Base-by-base conservation (phyloP, 768 basidiomycete genomes). In the Mycena galericulata region DNA sequence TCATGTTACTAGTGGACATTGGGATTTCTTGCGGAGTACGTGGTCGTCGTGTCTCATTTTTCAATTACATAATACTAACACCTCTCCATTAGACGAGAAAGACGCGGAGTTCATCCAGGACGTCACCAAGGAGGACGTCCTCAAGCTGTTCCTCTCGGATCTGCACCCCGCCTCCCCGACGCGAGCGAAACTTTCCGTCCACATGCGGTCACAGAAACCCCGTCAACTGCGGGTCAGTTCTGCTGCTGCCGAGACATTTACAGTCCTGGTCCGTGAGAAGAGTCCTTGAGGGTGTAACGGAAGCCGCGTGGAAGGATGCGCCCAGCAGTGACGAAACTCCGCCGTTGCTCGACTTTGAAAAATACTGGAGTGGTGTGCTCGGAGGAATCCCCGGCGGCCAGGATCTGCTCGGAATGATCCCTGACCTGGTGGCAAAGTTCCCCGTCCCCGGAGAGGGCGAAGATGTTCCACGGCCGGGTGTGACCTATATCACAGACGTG, bases 21-120 rank as follows among this genome's bases (percentile, higher is more conserved):
- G 90, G 70, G 96, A 98, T 80, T 99, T 99, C 83, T 79, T 88
- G 66, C 87, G 92, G 76, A 87, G 97, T 96, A 77, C 78, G 92
- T 87, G 14, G 18, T 27, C 43, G n/a, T 11, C 7, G 12, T 12
- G 15, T 30, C 46, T 20, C 27, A 17, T 50, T 36, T 24, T 60
- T 30, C 11, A 36, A 32, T 32, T 14, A 22, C 20, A 9, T 27
- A 17, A 38, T 65, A 14, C 65, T 61, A 54, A 66, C 75, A 36
- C 73, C 51, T 41, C 54, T 47, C 29, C 60, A 41, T 47, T 73
- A 98, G 97, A 87, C 47, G 84, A 87, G 68, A 85, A 86, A n/a
- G 95, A 98, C 73, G 91, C 92, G 12, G 82, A 85, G 38, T 74
- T 88, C 7, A 79, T 98, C 63, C 80, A 86, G 55, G 81, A 79